Base-by-base conservation (phyloP, 2,329 filamentous ascomycete species). In the Furcasterigmium sp. region DNA sequence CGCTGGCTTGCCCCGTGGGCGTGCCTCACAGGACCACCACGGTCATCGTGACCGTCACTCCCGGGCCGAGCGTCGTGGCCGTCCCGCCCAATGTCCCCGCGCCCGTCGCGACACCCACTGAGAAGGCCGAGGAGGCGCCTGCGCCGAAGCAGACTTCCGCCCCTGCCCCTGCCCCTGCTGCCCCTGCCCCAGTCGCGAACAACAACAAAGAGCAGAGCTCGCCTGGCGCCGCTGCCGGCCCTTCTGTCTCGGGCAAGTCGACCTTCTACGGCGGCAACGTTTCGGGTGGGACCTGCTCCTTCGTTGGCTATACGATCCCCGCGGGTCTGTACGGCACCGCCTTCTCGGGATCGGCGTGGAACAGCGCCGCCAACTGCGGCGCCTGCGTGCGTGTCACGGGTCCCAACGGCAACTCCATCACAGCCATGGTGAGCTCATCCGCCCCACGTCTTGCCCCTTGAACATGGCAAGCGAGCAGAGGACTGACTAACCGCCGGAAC, bases 291-390 rank as follows among this genome's bases (percentile, higher is more conserved):
- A 72, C 70, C 46, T 87, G 82, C 62, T 78, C 75, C 11, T 84
- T 85, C 67, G 67, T 69, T 8, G 76, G 71, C 40, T 84, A 84
- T 64, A 80, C 72, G 3, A 64, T 85, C 20, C 80, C 82, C 7
- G 65, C 72, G 10, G 66, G 68, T 11, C 60, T 85, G 44, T 78
- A 67, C 52, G 82, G 83, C 43, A 81, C 80, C 9, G 82, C 83
- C 2, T 70, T 81, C 39, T 78, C 80, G 1, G 72, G 72, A 30
- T 63, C 68, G 3, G 74, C 72, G 51, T 86, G 82, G 82, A 60
- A 70, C 40, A 62, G 57, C 41, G 69, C 73, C 2, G 69, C 65
- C 34, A 66, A 76, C 49, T 87, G 83, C 53, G 82, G 83, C 50
- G 65, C 70, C 17, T 86, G 83, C 50, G 63, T 86, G 11, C 60